These are phyloP conservation scores for Solanum sejunctum DNA, from an alignment of 257 asterid species.

Conservation along the genomic window DNA sequence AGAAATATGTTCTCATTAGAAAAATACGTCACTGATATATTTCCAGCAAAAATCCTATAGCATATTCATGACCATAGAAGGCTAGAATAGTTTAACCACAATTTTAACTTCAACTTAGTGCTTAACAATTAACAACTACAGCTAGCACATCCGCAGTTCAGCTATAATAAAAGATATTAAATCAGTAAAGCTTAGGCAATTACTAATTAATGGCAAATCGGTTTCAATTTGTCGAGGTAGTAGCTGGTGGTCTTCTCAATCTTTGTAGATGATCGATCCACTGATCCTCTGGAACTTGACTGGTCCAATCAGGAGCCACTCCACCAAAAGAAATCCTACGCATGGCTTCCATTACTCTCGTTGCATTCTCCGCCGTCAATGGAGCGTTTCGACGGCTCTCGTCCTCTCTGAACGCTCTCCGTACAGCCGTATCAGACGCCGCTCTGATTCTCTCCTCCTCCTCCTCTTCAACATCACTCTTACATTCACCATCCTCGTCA, in stretches of 20 bases:
- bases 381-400: conserved; percentile 72
- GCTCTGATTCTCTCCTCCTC: conserved; percentile 12
- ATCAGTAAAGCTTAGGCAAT: not conserved
- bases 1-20: not conserved
- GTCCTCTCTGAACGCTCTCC: conserved; percentile 65
- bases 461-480: conserved; percentile 6
- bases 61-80: not conserved
- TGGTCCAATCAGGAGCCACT: conserved; percentile 61
- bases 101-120: not conserved
- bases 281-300: conserved; percentile 55
- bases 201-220: not conserved
- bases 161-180: not conserved
- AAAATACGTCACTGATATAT: not conserved
- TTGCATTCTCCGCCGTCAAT: conserved; percentile 52
- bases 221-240: conserved; percentile 1
- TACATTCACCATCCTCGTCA: conserved; percentile 14
- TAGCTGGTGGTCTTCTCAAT: conserved; percentile 18
- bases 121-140: not conserved
- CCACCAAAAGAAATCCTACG: conserved; percentile 58
- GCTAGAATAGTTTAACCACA: not conserved
- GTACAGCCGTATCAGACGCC: conserved; percentile 34
- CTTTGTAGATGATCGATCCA: conserved; percentile 51
- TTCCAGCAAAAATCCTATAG: not conserved
- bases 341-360: conserved; percentile 78
- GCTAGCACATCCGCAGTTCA: not conserved